phyloP scores from a whole-genome alignment of 1,284 basidiomycete species.

The Singerocomus rubriflavus region DNA sequence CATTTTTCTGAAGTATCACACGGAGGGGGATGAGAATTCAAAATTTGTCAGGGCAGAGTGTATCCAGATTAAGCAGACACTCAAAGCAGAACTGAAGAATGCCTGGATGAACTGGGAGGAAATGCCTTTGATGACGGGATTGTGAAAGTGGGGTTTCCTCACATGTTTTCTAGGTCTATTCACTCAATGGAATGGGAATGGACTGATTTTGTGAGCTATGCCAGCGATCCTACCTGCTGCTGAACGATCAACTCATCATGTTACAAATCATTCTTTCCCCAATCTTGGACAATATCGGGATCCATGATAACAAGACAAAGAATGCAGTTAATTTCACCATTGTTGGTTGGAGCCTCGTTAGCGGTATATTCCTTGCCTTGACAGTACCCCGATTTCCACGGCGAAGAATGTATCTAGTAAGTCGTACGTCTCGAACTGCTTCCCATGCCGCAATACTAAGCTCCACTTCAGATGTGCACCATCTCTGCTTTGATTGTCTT shows the following conservation, averaged over 20 bases:
- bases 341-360: conserved; percentile 10
- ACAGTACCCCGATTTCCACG: conserved; percentile 15
- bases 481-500: conserved; percentile 16
- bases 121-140: conserved; percentile 8
- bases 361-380: conserved; percentile 1
- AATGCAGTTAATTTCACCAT: conserved; percentile 12
- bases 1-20: conserved; percentile 21
- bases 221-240: too few relatives aligned
- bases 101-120: neutral
- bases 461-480: conserved; percentile 2
- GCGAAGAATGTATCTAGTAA: conserved; percentile 14
- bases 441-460: neutral
- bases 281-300: conserved; percentile 17
- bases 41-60: conserved; percentile 20
- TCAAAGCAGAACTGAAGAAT: conserved; percentile 8
- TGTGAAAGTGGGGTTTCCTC: conserved; percentile 8
- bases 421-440: neutral
- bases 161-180: conserved; percentile 38
- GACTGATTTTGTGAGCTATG: conserved; percentile 6
- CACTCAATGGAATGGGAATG: conserved; percentile 39
- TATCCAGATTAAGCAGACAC: conserved; percentile 31
- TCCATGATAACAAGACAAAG: conserved; percentile 18
- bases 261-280: conserved; percentile 14
- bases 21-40: conserved; percentile 15
- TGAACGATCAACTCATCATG: neutral